Evolutionary conservation across 2,329 filamentous ascomycete genomes (phyloP), one percentile per base, ranked within the genome.

Genomic region (Didymella glomerata): DNA sequence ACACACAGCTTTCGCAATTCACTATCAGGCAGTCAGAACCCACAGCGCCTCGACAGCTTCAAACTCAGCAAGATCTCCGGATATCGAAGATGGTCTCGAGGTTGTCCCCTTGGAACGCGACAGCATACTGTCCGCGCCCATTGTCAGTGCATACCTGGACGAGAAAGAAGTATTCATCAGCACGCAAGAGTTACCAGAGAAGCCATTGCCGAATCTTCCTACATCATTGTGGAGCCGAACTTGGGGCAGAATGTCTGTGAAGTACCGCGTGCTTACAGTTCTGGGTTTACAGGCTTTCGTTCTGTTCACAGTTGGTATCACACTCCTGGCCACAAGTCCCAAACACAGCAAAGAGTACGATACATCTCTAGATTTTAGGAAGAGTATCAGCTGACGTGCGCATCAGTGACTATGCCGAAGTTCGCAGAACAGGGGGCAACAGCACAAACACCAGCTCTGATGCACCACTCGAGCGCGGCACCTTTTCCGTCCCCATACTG

Each of bases 11-110:
- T 74, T 75, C 24, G 64, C 66, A 24, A 14, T 48, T 8, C 56
- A 61, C 40, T 52, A 63, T 46, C 56, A 56, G 40, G 24, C 63
- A 28, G 18, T 58, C 55, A 34, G 61, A 41, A 44, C 57, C 5
- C 51, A 59, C 46, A 59, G 56, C 34, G 56, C 56, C 14, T 59
- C 56, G 4, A 59, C 65, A 20, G 44, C 63, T 7, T 67, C 63
- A 4, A 53, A 57, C 10, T 60, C 61, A 58, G 57, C 64, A 40
- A 42, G 57, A 2, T 54, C 62, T 18, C 51, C 61, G 28, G 45
- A 62, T 20, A 61, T 73, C 11, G 67, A 67, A 27, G 67, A 72
- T 60, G 73, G 71, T n/a, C 68, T 74, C 20, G 72, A 76, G 48
- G 60, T 72, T 0, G 70, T 75, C 8, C 73, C 73, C 0, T 55